Conservation (phyloP, 257 asterid genomes). For the Solanum okadae region DNA sequence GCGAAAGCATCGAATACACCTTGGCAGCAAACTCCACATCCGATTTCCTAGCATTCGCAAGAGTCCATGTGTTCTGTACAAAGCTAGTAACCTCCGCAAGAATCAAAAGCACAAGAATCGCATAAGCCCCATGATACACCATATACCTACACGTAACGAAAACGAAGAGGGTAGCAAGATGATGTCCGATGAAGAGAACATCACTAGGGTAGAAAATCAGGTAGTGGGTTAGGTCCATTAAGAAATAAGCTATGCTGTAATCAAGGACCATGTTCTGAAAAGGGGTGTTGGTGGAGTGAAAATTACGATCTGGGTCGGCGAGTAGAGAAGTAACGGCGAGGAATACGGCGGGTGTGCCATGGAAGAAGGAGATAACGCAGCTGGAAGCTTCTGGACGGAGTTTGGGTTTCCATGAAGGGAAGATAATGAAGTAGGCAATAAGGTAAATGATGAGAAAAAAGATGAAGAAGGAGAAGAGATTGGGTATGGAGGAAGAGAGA, state of each 20-base stretch:
- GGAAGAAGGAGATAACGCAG: conserved; percentile 73
- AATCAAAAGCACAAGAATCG: conserved; percentile 57
- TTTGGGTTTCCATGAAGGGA: conserved; percentile 50
- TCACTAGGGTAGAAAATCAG: conserved; percentile 59
- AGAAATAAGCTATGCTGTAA: conserved; percentile 83
- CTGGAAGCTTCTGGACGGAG: conserved; percentile 92
- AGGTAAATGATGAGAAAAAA: conserved; percentile 38
- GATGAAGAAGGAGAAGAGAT: conserved; percentile 36
- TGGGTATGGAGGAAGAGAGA: conserved; percentile 8
- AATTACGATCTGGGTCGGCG: conserved; percentile 41
- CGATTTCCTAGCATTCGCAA: conserved; percentile 52
- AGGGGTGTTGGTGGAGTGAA: conserved; percentile 56
- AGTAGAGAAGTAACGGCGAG: conserved; percentile 46
- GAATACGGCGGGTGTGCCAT: conserved; percentile 90
- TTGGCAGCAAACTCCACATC: conserved; percentile 57
- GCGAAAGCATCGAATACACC: conserved; percentile 48
- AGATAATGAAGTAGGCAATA: conserved; percentile 40
- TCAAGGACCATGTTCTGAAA: conserved; percentile 64
- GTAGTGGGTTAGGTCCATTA: conserved; percentile 79
- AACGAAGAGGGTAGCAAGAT: conserved; percentile 75
- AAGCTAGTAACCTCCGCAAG: conserved; percentile 90
- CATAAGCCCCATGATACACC: conserved; percentile 67
- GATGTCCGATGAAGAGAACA: conserved; percentile 79
- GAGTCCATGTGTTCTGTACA: conserved; percentile 87
- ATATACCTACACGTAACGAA: conserved; percentile 74